Evolutionary conservation across 495 filamentous ascomycete genomes (phyloP).

Genomic region (Trichoderma virens): DNA sequence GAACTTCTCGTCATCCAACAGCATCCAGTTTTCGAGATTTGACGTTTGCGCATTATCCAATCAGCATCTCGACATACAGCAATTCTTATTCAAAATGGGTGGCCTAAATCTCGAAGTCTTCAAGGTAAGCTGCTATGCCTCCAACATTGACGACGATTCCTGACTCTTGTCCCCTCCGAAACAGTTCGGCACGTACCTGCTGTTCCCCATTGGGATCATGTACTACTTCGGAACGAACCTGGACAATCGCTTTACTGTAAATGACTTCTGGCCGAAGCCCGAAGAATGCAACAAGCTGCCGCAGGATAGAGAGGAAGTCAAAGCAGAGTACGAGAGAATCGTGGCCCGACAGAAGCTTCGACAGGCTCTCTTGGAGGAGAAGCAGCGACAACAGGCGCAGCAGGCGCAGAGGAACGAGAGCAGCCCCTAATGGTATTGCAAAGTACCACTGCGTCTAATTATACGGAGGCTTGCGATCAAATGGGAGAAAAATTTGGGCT

Average conservation of each 20-base stretch:
- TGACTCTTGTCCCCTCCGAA: not conserved
- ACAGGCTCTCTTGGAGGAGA: constrained; percentile 31
- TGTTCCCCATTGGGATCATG: constrained; percentile 98
- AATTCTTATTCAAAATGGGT: constrained; percentile 43
- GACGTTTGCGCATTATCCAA: not conserved
- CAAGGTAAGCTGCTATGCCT: constrained; percentile 53
- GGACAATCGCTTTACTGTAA: constrained; percentile 78
- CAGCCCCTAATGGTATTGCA: not conserved
- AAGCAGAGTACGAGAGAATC: constrained; percentile 66
- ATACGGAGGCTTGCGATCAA: not conserved
- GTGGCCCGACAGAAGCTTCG: constrained; percentile 50
- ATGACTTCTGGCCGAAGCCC: constrained; percentile 87
- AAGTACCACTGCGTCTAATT: not conserved
- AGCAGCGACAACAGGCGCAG: constrained; percentile 28
- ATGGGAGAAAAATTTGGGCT: not conserved
- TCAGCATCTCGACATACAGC: not conserved
- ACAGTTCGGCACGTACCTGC: constrained; percentile 95
- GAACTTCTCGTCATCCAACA: constrained; percentile 2
- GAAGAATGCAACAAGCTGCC: constrained; percentile 85
- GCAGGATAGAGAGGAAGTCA: constrained; percentile 79
- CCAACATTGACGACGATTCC: constrained; percentile 9
- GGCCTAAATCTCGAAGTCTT: constrained; percentile 93
- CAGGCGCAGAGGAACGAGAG: constrained; percentile 18
- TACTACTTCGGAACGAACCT: constrained; percentile 99
- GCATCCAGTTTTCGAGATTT: not conserved